These are phyloP conservation scores for Wickerhamomyces alni DNA, from an alignment of 805 yeast species.

Conservation along the genomic window DNA sequence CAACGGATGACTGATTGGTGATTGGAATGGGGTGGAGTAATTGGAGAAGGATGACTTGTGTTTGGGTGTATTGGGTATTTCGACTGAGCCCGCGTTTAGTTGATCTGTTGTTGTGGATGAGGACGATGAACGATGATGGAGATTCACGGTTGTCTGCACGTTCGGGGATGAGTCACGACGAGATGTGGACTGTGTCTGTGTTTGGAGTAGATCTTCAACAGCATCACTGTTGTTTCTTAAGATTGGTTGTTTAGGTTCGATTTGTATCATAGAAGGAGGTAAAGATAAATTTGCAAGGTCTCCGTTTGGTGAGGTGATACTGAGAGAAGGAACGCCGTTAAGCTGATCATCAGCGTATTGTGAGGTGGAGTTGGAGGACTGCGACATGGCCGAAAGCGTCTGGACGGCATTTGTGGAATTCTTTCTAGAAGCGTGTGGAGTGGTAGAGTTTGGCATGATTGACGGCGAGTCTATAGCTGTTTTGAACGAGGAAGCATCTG, in stretches of 20 bases:
- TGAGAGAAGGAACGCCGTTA: slow-evolving; percentile 12
- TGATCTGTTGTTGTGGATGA: not conserved
- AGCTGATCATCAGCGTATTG: not conserved
- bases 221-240: slow-evolving; percentile 42
- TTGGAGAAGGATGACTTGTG: slow-evolving; percentile 19
- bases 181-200: slow-evolving; percentile 3
- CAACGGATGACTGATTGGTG: slow-evolving; percentile 22
- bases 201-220: slow-evolving; percentile 13
- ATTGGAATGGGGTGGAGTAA: slow-evolving; percentile 20
- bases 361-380: slow-evolving; percentile 4
- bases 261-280: slow-evolving; percentile 65
- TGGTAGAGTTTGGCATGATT: slow-evolving; percentile 18
- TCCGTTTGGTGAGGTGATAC: slow-evolving; percentile 24
- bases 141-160: not conserved
- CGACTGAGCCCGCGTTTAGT: slow-evolving; percentile 3
- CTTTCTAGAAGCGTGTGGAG: slow-evolving; percentile 21
- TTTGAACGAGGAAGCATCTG: slow-evolving; percentile 26
- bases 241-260: slow-evolving; percentile 71
- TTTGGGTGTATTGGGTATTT: slow-evolving; percentile 24
- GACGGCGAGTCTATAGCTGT: slow-evolving; percentile 27
- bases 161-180: slow-evolving; percentile 4
- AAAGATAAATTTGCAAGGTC: slow-evolving; percentile 28
- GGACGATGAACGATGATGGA: not conserved
- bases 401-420: slow-evolving; percentile 17
- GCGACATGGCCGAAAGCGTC: slow-evolving; percentile 6